Evolutionary conservation across 2,329 filamentous ascomycete species (phyloP), one percentile per base, ranked within the genome.

Genomic region (Penicillium hesseltinei): DNA sequence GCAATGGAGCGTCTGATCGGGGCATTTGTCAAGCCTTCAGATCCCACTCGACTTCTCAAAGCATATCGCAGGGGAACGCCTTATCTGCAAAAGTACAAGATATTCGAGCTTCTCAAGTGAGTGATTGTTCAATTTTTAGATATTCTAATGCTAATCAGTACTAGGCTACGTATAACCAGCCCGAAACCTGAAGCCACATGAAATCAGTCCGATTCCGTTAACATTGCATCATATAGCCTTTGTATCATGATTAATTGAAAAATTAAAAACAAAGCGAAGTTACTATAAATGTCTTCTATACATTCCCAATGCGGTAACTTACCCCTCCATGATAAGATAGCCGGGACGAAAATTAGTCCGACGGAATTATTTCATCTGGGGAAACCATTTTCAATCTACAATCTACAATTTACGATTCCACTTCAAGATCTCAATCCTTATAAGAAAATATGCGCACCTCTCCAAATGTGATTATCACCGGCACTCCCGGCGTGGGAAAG

Each of bases 401-500:
- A 33, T 25, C 8, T 27, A 23, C 48, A 57, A 33, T 25, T 6
- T 27, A 29, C 44, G 38, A 25, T 44, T 42, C 40, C 13, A 45
- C 31, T 44, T 23, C 19, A 36, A 52, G 6, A 13, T 47, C 10
- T 17, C 9, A 17, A 47, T 19, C 3, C 17, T 13, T 7, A 33
- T 43, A 43, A 40, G 17, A 53, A 51, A 69, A 40, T 9, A 77
- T 76, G 75, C 70, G 75, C 58, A 68, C 67, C 8, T 69, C 68
- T 44, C 94, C 94, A 31, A 99, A 97, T 75, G 91, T 99, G 69
- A 89, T 99, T 66, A 83, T 99, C 64, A 97, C 94, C 40, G 94
- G 94, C 63, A 99, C 94, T 21, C 94, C 94, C 0, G 94, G 94
- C 54, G 91, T 95, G 29, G 94, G 94, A 70, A 99, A 99, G 80